Evolutionary conservation across 805 yeast genomes (phyloP), one percentile per base, ranked within the genome.

Genomic region (Metschnikowia chrysomelidarum): DNA sequence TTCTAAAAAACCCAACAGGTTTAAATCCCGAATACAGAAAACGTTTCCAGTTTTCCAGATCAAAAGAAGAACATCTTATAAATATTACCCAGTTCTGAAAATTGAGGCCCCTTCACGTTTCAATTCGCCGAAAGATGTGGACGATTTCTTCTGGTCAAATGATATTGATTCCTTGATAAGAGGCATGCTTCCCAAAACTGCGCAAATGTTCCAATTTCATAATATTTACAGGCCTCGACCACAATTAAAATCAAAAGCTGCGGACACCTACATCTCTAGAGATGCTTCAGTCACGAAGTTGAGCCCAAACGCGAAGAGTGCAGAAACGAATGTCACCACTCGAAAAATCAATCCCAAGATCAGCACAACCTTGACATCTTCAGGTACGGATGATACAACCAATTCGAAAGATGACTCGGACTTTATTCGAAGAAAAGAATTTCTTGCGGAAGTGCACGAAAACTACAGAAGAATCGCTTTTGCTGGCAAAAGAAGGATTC

Each of bases 11-110:
- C 17, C 29, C 18, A 36, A 15, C 22, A 42, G 24, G 18, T 20
- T 17, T 14, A 32, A 22, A 11, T 11, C 23, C 10, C 28, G 24
- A 7, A 18, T 19, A 12, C 38, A 34, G 24, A 36, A 20, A 30
- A 19, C 49, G 19, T 34, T 40, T 19, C 63, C 56, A 25, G 26
- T 53, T 18, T 66, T 64, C 32, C 70, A 69, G 5, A 66, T 65
- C 4, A 56, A 49, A 29, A 45, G 70, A 25, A 56, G 51, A 23
- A 56, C 59, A 1, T 63, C 70, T 1, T 57, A 63, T 34, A 36
- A 37, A 19, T 60, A 60, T 40, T 41, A 49, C 15, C 40, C 54
- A 2, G 31, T 51, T 6, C 28, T 34, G 18, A 12, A 36, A 28
- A 22, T 38, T 21, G 30, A 20, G n/a, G 46, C 60, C 6, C 51